Evolutionary conservation across 2,329 filamentous ascomycete species (phyloP), one percentile per base, ranked within the genome.

Genomic region (Tympanopsis confertula): DNA sequence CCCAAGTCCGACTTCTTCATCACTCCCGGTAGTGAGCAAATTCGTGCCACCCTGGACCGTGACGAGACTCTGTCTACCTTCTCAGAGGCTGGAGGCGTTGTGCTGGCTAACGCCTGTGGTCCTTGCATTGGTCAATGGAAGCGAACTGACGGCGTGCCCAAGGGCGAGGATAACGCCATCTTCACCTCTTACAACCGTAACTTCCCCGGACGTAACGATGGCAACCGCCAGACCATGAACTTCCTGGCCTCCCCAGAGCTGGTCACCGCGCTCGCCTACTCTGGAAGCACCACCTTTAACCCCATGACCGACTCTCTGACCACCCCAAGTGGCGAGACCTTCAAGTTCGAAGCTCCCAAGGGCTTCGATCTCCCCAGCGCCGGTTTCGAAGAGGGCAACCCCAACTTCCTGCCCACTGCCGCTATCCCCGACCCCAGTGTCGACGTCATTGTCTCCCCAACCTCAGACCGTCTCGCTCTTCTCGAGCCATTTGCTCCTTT

Each of bases 131-230:
- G 79, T 0, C 77, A 82, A 54, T 86, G 81, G 81, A 78, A 73
- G 41, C 69, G 81, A 36, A 83, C 76, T 5, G 81, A 84, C 47
- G 74, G 69, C 13, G 66, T 80, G 19, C 44, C 47, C 18, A 82
- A 82, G 54, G 78, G 78, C 40, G 74, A 81, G 47, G 63, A 67
- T 22, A 85, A 85, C 49, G 80, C 81, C 36, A 85, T 86, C 47
- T 71, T 86, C 54, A 81, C 77, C 20, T 83, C 78, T 1, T 86
- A 84, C 63, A 86, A 86, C 60, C 75, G 81, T 38, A 86, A 85
- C 55, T 86, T 86, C 60, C 77, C 75, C 22, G 79, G 76, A 39
- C 74, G 81, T 40, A 85, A 85, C 50, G 81, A 86, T 49, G 81
- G 81, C 41, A 85, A 85, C 56, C 68, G 75, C 32, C 68, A 70